Conservation (phyloP, 2,329 filamentous ascomycete species). For the Zymoseptoria brevis region DNA sequence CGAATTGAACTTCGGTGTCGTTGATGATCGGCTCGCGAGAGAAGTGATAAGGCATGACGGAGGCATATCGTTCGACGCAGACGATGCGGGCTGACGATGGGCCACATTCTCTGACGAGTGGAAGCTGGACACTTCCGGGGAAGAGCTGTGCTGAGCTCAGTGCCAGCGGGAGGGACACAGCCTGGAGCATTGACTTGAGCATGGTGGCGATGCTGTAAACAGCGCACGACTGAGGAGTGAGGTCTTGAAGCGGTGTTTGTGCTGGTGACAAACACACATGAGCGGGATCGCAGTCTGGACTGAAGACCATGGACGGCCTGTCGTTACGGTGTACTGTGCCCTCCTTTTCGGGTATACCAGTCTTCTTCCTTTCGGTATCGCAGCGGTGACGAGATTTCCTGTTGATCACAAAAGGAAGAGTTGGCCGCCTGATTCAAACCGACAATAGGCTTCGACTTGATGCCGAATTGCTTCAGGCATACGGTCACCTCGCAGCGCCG, state of each 20-base stretch:
- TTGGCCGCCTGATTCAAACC: too few relatives aligned
- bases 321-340: neutral
- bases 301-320: neutral
- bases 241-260: neutral
- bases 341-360: neutral
- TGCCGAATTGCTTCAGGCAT: too few relatives aligned
- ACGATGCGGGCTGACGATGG: conserved; percentile 2
- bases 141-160: neutral
- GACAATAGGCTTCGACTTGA: too few relatives aligned
- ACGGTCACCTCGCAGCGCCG: too few relatives aligned
- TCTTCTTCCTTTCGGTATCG: neutral
- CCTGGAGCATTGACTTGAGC: neutral
- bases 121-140: neutral
- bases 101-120: neutral
- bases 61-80: conserved; percentile 16
- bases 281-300: neutral
- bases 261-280: neutral
- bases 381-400: neutral
- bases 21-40: conserved; percentile 3
- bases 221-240: neutral
- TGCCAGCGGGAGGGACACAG: neutral
- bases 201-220: neutral
- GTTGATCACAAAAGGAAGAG: neutral
- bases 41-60: conserved; percentile 14
- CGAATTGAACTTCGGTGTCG: conserved; percentile 10